Evolutionary conservation across 2,329 filamentous ascomycete genomes (phyloP).

Genomic region (Zymoseptoria crescenta): DNA sequence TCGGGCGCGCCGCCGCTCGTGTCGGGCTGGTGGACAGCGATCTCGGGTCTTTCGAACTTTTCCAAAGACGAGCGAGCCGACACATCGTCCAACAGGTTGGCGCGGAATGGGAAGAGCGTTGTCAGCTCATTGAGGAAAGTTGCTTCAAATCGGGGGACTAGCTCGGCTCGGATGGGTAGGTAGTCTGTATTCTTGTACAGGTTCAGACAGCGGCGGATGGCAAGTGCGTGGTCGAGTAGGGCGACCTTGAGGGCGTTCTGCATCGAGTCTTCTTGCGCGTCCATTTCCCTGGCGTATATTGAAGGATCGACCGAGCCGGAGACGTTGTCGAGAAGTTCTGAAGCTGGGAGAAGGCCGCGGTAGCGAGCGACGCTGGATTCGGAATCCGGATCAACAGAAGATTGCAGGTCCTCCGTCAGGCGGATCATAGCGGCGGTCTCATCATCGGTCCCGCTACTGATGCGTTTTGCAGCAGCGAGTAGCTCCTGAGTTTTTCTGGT

Average conservation of each 20-base stretch:
- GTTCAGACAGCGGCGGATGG: constrained; percentile 72
- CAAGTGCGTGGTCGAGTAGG: constrained; percentile 79
- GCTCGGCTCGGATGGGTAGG: constrained; percentile 40
- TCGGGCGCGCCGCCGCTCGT: constrained; percentile 4
- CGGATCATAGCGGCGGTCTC: constrained; percentile 47
- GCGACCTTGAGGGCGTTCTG: constrained; percentile 77
- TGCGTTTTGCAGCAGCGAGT: constrained; percentile 63
- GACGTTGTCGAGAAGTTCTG: constrained; percentile 33
- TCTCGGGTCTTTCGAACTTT: constrained; percentile 2
- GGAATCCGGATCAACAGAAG: constrained; percentile 66
- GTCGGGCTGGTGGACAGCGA: constrained; percentile 5
- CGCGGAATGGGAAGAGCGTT: constrained; percentile 31
- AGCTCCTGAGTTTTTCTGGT: constrained; percentile 87
- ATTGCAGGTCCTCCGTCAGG: constrained; percentile 66
- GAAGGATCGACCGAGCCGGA: constrained; percentile 30
- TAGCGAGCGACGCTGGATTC: constrained; percentile 75
- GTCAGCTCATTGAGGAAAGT: constrained; percentile 39
- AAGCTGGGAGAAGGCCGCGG: constrained; percentile 59
- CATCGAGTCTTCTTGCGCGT: constrained; percentile 46
- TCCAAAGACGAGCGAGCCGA: constrained; percentile 17
- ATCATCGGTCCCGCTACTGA: constrained; percentile 53
- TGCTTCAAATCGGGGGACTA: constrained; percentile 34
- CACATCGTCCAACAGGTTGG: constrained; percentile 17
- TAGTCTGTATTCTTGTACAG: constrained; percentile 54
- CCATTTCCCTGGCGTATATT: constrained; percentile 23